Evolutionary conservation across 139 green algal species (phyloP).

Genomic region (Edaphochlamys debaryana): DNA sequence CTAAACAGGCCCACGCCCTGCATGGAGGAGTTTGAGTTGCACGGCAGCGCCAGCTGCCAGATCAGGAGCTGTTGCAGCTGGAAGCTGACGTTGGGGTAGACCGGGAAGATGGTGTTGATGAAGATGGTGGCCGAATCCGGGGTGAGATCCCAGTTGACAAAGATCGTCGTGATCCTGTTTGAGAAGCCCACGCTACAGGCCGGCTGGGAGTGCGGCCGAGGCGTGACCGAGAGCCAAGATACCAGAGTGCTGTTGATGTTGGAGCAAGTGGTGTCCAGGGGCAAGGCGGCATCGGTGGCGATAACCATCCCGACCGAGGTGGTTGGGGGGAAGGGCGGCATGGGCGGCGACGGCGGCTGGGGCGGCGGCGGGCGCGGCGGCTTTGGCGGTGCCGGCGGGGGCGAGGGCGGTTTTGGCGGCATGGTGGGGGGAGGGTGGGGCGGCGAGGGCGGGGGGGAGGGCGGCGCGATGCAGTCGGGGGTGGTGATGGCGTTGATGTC

Average conservation of each 20-base stretch:
- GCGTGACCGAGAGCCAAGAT: not conserved
- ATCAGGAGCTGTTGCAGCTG: slow-evolving; percentile 1
- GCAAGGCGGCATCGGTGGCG: not conserved
- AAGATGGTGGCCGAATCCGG: not conserved
- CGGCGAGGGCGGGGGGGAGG: not conserved
- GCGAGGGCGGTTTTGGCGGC: not conserved
- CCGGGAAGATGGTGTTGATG: slow-evolving; percentile 30
- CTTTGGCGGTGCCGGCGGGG: not conserved
- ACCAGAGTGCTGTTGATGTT: not conserved
- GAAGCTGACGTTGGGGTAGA: not conserved
- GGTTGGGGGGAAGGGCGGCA: not conserved
- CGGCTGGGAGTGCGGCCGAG: not conserved
- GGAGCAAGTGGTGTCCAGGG: not conserved
- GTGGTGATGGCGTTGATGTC: slow-evolving; percentile 11
- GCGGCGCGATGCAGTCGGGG: not conserved
- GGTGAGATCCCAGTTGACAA: not conserved
- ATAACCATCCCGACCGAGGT: not conserved
- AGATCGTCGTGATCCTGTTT: not conserved
- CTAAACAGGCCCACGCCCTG: not conserved
- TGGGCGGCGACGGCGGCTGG: not conserved
- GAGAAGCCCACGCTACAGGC: not conserved
- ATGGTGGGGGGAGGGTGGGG: not conserved
- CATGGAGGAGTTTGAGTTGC: not conserved
- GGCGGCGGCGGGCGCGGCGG: not conserved
- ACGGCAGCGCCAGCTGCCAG: not conserved